Percentiles rank a stretch among this genome's conserved stretches.
Evolutionary conservation across 75 land plant species (phyloP).

Genomic region (Cupressus sempervirens): DNA sequence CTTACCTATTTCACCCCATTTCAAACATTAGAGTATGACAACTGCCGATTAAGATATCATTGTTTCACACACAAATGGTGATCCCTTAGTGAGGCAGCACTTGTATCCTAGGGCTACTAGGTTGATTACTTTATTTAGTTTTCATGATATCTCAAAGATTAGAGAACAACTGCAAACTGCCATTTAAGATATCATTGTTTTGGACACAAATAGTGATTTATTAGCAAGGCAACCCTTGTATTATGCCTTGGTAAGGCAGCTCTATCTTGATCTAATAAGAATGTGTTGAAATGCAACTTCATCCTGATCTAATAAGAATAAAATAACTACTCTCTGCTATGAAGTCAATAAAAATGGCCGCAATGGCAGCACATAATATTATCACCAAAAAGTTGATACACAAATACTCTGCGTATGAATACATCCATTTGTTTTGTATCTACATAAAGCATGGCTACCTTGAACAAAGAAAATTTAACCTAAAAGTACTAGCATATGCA

Average conservation of each 20-base stretch:
- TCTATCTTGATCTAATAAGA: too few relatives aligned
- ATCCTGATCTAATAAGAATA: background rate
- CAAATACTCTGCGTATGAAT: background rate
- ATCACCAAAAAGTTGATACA: background rate
- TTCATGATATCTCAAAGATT: background rate
- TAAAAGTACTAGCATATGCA: background rate
- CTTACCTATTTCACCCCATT: background rate
- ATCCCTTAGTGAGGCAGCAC: background rate
- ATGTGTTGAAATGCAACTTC: background rate
- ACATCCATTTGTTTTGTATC: background rate
- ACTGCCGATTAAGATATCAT: background rate
- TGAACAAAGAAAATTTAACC: background rate
- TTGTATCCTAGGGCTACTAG: background rate
- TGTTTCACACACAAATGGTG: background rate
- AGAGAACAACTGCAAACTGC: background rate
- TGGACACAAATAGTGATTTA: background rate
- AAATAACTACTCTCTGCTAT: background rate
- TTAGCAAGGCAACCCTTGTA: background rate
- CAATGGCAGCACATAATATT: background rate
- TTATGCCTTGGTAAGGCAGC: too few relatives aligned
- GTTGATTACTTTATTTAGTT: background rate
- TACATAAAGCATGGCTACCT: background rate
- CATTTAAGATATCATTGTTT: background rate
- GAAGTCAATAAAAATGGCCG: background rate
- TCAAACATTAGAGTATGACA: background rate